phyloP scores from a whole-genome alignment of 345 rosid genomes.

The Populus ilicifolia region DNA sequence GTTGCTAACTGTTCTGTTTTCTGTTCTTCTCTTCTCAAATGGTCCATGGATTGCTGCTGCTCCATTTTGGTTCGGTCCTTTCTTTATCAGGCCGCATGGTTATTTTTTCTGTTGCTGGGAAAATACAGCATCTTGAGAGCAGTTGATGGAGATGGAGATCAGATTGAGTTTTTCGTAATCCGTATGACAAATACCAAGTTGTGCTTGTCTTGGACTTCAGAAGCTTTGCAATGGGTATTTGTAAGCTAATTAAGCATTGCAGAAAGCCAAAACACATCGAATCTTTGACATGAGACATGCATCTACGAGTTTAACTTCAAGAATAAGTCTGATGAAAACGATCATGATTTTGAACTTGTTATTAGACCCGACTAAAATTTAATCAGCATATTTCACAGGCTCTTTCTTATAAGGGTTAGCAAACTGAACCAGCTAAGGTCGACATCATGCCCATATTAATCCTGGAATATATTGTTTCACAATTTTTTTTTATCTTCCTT shows the following conservation, averaged over 20 bases:
- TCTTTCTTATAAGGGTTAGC: no score
- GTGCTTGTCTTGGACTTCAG: neutral
- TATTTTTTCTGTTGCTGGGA: neutral
- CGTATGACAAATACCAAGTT: neutral
- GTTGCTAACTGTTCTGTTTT: neutral
- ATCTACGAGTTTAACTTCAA: no score
- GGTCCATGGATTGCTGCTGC: no score
- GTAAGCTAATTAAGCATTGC: neutral
- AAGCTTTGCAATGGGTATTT: neutral
- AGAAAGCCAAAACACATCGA: neutral
- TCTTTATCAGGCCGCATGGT: neutral
- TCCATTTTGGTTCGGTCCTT: neutral
- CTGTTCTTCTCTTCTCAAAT: neutral
- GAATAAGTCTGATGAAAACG: no score
- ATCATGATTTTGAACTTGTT: no score
- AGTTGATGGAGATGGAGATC: neutral
- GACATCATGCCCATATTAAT: no score
- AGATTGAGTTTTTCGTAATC: neutral
- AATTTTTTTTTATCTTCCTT: no score
- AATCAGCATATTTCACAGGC: no score
- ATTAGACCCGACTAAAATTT: no score
- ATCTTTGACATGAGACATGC: no score
- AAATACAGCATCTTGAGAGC: neutral
- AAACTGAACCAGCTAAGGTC: no score
- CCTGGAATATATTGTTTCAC: no score